Evolutionary conservation across 176 grass and related monocot species (phyloP), one percentile per base, ranked within the genome.

Genomic region (Aegilops bicornis): DNA sequence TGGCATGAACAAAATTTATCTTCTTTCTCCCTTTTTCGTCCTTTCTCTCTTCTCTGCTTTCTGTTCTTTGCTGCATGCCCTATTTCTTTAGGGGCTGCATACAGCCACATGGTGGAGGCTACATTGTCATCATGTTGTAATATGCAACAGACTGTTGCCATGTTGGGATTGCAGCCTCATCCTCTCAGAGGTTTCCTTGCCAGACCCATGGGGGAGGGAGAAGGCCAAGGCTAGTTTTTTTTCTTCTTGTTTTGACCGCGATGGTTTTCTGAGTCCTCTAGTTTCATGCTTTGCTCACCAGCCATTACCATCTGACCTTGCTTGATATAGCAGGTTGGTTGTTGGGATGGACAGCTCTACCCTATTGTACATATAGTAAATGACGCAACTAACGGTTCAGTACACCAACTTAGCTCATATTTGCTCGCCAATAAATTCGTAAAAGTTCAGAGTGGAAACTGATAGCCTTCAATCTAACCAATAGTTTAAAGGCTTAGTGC

Each of bases 221-320:
- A 22, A 62, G 31, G 81, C 17, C 11, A 73, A 47, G 13, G 72
- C 67, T 82, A 76, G 33, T 73, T 36, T 22, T 79, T 59, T 35
- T 48, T 35, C 50, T 42, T 3, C 22, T 24, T 2, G 2, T 73
- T 73, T 43, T 32, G 24, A 73, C 35, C 58, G 63, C 6, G 25
- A 72, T 72, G 16, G 32, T 73, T 61, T 29, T 86, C 10, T 86
- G 31, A 48, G 10, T 25, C 42, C 25, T 70, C 24, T 79, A 79
- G 58, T 16, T 54, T 3, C 47, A 86, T 86, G 25, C 4, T 59
- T 59, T 23, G 7, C 82, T 66, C 30, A 69, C 82, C 75, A 79
- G 45, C 43, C 45, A 85, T 86, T 17, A 43, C 32, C 33, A 69
- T 79, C 47, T 79, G 64, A 61, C 31, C 75, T 20, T 85, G 20